Conservation (phyloP, 2,329 filamentous ascomycete species). For the Teratosphaeria epicoccoides region DNA sequence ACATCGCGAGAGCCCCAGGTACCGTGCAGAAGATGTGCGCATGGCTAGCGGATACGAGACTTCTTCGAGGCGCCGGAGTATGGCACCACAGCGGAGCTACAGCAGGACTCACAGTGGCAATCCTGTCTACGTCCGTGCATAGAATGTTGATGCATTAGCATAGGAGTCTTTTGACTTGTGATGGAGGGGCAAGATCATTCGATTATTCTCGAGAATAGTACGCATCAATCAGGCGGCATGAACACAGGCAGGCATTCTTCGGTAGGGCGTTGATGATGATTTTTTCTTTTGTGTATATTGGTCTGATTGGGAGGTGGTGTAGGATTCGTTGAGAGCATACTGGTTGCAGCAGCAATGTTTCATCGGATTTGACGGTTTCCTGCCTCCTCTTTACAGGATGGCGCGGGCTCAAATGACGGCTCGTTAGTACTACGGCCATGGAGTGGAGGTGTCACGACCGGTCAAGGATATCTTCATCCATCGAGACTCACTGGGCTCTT, state of each 20-base stretch:
- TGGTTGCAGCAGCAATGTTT: neutral
- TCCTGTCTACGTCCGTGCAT: slow-evolving; percentile 1
- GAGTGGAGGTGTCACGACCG: no score
- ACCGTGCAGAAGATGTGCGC: slow-evolving; percentile 29
- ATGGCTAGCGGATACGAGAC: slow-evolving; percentile 17
- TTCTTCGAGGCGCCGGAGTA: neutral
- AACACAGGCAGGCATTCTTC: neutral
- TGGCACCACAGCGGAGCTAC: neutral
- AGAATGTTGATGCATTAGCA: neutral
- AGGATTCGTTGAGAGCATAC: no score
- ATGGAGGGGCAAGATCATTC: no score
- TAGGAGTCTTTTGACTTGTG: neutral
- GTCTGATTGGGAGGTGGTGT: neutral
- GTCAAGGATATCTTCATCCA: no score
- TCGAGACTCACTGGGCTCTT: no score
- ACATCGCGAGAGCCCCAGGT: slow-evolving; percentile 22
- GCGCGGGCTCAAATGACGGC: neutral
- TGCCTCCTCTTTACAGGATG: neutral
- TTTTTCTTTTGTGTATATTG: neutral
- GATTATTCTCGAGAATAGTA: neutral
- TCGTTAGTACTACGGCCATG: neutral
- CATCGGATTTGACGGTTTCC: neutral
- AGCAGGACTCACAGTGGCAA: neutral
- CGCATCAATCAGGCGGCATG: neutral
- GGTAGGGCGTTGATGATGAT: neutral